Evolutionary conservation across 306 rosid genomes (phyloP).

Genomic region (Geum urbanum): DNA sequence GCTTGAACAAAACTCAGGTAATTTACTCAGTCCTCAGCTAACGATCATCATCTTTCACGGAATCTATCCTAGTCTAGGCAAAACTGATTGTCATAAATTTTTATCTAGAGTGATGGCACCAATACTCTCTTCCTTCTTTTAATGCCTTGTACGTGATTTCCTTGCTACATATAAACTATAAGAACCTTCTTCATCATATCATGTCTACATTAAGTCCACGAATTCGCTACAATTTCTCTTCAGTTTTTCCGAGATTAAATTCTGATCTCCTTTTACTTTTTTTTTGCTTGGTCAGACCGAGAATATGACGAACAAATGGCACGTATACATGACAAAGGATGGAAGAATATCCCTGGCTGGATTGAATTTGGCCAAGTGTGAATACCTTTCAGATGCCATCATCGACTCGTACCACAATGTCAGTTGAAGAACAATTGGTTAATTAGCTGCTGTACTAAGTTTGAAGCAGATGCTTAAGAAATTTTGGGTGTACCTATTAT

Average conservation of each 20-base stretch:
- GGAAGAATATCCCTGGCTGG: slow-evolving; percentile 98
- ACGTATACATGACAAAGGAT: slow-evolving; percentile 94
- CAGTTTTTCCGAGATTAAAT: neutral
- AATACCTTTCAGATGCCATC: slow-evolving; percentile 93
- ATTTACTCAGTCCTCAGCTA: slow-evolving; percentile 9
- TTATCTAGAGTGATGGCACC: neutral
- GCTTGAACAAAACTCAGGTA: slow-evolving; percentile 83
- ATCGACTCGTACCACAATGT: slow-evolving; percentile 82
- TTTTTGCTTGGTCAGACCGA: slow-evolving; percentile 55
- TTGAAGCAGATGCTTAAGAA: slow-evolving; percentile 16
- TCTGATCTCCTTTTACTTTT: neutral
- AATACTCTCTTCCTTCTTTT: neutral
- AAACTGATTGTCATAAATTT: neutral
- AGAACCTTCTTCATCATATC: neutral
- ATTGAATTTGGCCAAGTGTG: slow-evolving; percentile 79
- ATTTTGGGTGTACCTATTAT: slow-evolving; percentile 35
- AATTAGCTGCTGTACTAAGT: slow-evolving; percentile 5
- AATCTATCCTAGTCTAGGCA: neutral
- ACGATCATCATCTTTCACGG: neutral
- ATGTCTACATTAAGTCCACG: too few species aligned
- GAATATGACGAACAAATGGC: slow-evolving; percentile 94
- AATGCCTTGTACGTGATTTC: neutral
- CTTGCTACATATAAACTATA: neutral
- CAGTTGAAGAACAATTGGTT: slow-evolving; percentile 43
- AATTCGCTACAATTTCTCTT: too few species aligned